Conservation (phyloP, 2,329 filamentous ascomycete species). For the Zymoseptoria crescenta region DNA sequence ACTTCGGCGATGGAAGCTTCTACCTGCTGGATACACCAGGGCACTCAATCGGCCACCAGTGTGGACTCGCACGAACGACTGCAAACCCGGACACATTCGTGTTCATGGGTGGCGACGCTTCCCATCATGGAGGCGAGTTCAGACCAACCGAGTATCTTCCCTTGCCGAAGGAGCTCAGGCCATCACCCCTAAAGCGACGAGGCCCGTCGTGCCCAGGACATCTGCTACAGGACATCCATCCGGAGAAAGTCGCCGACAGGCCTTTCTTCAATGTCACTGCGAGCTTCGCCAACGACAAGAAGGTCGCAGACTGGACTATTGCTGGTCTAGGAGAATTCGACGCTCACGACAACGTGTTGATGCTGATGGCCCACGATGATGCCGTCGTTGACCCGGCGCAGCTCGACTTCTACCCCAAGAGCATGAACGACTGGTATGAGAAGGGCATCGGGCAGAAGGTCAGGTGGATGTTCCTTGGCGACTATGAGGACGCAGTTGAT, state of each 20-base stretch:
- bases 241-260: constrained; percentile 25
- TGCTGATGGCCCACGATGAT: constrained; percentile 29
- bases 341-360: constrained; percentile 25
- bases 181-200: constrained; percentile 18
- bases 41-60: constrained; percentile 45
- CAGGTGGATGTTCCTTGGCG: constrained; percentile 40
- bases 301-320: constrained; percentile 26
- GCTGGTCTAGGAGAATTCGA: constrained; percentile 28
- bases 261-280: constrained; percentile 32
- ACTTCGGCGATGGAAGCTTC: constrained; percentile 50
- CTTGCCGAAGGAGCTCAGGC: constrained; percentile 28
- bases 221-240: constrained; percentile 35
- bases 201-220: constrained; percentile 34
- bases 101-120: constrained; percentile 44
- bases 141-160: constrained; percentile 38
- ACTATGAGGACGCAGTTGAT: constrained; percentile 40
- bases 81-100: constrained; percentile 36
- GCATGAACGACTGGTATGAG: constrained; percentile 28
- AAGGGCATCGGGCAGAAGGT: constrained; percentile 23
- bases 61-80: constrained; percentile 41
- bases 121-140: constrained; percentile 30
- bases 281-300: constrained; percentile 32
- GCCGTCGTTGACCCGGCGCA: constrained; percentile 22
- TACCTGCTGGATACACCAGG: constrained; percentile 49
- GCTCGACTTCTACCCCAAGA: constrained; percentile 34